Evolutionary conservation across 176 grass and related monocot species (phyloP).

Genomic region (Raddia distichophylla): DNA sequence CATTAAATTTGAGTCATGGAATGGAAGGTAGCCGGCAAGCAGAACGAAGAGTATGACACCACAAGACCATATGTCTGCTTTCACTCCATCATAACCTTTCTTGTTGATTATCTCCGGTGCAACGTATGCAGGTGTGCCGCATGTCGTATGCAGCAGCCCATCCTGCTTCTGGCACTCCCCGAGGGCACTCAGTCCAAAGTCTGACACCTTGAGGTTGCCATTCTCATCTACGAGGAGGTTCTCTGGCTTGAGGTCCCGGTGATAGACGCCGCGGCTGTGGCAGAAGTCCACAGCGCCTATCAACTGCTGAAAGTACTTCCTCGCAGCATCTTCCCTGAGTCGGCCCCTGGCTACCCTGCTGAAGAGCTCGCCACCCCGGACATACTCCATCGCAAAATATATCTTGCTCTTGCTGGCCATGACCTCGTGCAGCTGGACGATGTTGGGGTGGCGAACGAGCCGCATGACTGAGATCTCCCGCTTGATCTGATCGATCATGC

Average conservation of each 20-base stretch:
- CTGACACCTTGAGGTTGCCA: conserved; percentile 84
- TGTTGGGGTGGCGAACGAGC: conserved; percentile 73
- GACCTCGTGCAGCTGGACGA: conserved; percentile 90
- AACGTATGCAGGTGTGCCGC: conserved; percentile 84
- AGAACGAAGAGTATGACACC: conserved; percentile 89
- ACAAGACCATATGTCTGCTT: conserved; percentile 93
- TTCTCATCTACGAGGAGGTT: conserved; percentile 87
- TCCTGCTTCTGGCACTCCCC: conserved; percentile 74
- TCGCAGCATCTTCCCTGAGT: conserved; percentile 65
- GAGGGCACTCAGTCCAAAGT: conserved; percentile 78
- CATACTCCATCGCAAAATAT: conserved; percentile 92
- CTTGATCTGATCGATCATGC: conserved; percentile 93
- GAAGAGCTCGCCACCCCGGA: conserved; percentile 82
- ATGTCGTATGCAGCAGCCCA: conserved; percentile 76
- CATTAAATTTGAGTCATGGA: conserved; percentile 84
- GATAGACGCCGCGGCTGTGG: conserved; percentile 87
- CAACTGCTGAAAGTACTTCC: conserved; percentile 80
- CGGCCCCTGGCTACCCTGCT: conserved; percentile 60
- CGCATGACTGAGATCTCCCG: conserved; percentile 86
- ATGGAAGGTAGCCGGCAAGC: conserved; percentile 81
- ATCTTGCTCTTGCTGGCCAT: conserved; percentile 97
- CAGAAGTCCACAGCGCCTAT: conserved; percentile 83
- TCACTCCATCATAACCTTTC: conserved; percentile 84
- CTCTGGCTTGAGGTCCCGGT: conserved; percentile 89
- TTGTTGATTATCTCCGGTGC: conserved; percentile 87